These are phyloP conservation scores for Chalaropsis ovoidea DNA, from an alignment of 2,329 filamentous ascomycete genomes.

Conservation along the genomic window DNA sequence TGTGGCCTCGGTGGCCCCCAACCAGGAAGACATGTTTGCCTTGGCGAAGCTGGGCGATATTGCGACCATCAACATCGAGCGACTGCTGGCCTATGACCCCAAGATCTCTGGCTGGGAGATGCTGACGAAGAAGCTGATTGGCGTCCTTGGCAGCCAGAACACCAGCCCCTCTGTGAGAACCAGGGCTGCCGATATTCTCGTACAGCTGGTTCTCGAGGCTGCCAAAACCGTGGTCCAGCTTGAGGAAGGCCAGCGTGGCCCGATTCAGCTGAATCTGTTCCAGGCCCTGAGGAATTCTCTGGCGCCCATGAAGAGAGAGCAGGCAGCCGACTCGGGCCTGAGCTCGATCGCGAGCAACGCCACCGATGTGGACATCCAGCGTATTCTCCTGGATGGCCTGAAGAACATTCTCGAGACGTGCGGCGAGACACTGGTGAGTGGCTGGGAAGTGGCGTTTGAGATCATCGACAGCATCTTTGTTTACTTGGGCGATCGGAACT, in stretches of 20 bases:
- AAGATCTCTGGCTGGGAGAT: constrained; percentile 65
- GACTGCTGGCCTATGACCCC: constrained; percentile 58
- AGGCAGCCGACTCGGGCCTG: neutral
- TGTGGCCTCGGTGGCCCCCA: constrained; percentile 39
- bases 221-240: constrained; percentile 47
- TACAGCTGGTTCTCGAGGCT: constrained; percentile 48
- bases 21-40: constrained; percentile 56
- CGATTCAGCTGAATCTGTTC: constrained; percentile 63
- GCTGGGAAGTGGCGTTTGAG: constrained; percentile 78
- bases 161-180: constrained; percentile 45
- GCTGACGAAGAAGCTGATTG: constrained; percentile 48
- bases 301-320: constrained; percentile 26
- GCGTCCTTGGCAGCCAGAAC: constrained; percentile 39
- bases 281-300: constrained; percentile 55
- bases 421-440: constrained; percentile 69
- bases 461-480: constrained; percentile 73
- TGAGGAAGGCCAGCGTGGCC: constrained; percentile 42
- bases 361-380: constrained; percentile 69
- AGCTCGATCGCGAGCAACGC: constrained; percentile 27
- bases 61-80: constrained; percentile 61
- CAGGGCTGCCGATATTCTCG: constrained; percentile 55
- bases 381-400: constrained; percentile 65
- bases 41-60: constrained; percentile 65
- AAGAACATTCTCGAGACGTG: constrained; percentile 78
- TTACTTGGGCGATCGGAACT: constrained; percentile 31